Evolutionary conservation across 108 stramenopile genomes (phyloP), one percentile per base, ranked within the genome.

Genomic region (Pseudonitzschia pungens): DNA sequence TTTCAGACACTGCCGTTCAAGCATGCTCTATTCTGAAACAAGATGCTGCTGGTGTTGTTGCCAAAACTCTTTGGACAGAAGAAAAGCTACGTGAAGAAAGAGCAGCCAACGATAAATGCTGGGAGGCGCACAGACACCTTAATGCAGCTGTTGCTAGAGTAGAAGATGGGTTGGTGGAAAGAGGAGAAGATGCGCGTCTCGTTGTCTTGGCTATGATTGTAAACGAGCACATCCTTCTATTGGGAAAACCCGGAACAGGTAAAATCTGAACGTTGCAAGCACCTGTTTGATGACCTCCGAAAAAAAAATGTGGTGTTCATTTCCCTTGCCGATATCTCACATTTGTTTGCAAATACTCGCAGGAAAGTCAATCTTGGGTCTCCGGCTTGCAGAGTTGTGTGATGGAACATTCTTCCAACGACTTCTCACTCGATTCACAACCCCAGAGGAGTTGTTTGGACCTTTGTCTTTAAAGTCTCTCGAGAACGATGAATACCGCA

Each of bases 361-460:
- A 48, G 45, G 45, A 18, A 55, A 55, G 54, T 76, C 74, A 33
- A 69, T 84, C 28, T 78, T 92, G 57, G 86, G 86, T 67, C 64
- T 84, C 12, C 77, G 87, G 12, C 70, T 92, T 15, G 82, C 85
- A 32, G 55, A 78, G 27, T 67, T 92, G 1, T 88, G 84, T 71
- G 84, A 83, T 12, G 86, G 88, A 10, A 72, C 76, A 16, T 92
- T 89, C 79, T 92, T 92, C 66, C 87, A 92, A 64, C 62, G 88
- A 27, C 72, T 89, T 0, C 81, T 92, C 50, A 92, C 91, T 31
- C 63, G 84, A 8, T 92, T 92, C 68, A 92, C 89, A 16, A 89
- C 89, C 12, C 91, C 89, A 4, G 89, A 92, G 62, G 89, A 92
- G 75, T 68, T 92, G 7, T 87, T 84, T 72, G 81, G 88, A 4